phyloP scores from a whole-genome alignment of 2,329 filamentous ascomycete species.

The Pseudogymnoascus pannorum region DNA sequence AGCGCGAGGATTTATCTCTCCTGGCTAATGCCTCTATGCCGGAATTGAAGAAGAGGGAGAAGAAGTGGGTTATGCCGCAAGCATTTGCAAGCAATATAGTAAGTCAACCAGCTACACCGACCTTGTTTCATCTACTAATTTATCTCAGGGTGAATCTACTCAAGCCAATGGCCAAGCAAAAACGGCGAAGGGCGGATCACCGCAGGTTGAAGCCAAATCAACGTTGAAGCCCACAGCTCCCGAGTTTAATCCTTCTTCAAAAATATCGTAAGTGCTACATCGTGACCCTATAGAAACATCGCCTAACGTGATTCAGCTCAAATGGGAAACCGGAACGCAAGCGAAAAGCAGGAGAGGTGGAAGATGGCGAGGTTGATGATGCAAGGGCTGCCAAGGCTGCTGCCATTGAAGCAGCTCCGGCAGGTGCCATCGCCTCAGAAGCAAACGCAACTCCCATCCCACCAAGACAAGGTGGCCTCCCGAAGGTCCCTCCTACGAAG shows the following conservation, averaged over 20 bases:
- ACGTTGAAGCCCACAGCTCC: constrained; percentile 51
- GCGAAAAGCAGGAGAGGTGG: constrained; percentile 42
- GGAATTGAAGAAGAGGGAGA: constrained; percentile 58
- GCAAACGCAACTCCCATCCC: neutral
- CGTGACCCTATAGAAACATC: neutral
- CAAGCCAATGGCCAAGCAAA: constrained; percentile 15
- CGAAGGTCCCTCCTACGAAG: neutral
- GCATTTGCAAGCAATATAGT: constrained; percentile 62
- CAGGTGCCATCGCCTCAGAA: constrained; percentile 6
- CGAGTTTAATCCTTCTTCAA: constrained; percentile 53
- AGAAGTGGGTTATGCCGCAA: constrained; percentile 67
- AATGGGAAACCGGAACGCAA: constrained; percentile 13
- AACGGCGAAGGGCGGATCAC: neutral
- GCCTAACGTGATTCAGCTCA: neutral
- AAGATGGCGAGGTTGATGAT: constrained; percentile 69
- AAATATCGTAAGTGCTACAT: constrained; percentile 24
- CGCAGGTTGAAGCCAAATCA: constrained; percentile 25
- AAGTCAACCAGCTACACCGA: constrained; percentile 25
- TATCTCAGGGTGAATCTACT: constrained; percentile 16
- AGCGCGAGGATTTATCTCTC: constrained; percentile 67
- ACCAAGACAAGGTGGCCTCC: neutral
- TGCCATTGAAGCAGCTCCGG: neutral
- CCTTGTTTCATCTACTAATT: constrained; percentile 22
- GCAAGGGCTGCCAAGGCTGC: constrained; percentile 32
- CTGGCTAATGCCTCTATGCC: constrained; percentile 65